Conservation (phyloP, 2,329 filamentous ascomycete species). For the Aspergillus brunneoviolaceus region DNA sequence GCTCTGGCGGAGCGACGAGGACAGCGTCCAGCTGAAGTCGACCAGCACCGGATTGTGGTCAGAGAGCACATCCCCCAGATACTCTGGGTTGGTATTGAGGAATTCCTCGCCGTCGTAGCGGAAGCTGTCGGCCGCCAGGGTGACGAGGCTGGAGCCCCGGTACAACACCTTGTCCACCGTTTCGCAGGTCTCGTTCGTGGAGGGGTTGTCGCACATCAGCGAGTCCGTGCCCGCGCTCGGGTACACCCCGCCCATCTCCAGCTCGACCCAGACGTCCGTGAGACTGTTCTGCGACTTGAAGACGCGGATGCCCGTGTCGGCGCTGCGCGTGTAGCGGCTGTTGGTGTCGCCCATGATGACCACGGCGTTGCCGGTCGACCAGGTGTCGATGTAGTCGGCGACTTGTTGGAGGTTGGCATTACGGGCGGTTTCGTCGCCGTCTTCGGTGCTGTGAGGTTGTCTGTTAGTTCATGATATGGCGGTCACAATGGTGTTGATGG, state of each 20-base stretch:
- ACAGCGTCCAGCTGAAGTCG: constrained; percentile 40
- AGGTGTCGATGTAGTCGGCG: constrained; percentile 55
- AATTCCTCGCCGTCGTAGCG: constrained; percentile 58
- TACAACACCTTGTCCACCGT: constrained; percentile 65
- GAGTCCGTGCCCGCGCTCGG: constrained; percentile 43
- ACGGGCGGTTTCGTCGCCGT: constrained; percentile 56
- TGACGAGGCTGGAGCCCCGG: constrained; percentile 44
- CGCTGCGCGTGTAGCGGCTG: constrained; percentile 60
- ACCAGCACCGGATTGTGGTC: constrained; percentile 62
- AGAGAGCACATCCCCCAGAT: constrained; percentile 45
- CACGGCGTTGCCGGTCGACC: constrained; percentile 61
- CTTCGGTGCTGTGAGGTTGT: constrained; percentile 39
- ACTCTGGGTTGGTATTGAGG: constrained; percentile 54
- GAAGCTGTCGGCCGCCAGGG: constrained; percentile 49
- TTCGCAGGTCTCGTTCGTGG: constrained; percentile 57
- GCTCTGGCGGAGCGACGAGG: constrained; percentile 50
- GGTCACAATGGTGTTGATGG: neutral
- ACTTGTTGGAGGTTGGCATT: constrained; percentile 61
- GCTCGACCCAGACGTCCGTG: constrained; percentile 60
- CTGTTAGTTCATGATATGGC: neutral
- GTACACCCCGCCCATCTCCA: constrained; percentile 49
- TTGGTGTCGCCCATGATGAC: constrained; percentile 67
- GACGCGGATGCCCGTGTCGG: constrained; percentile 51
- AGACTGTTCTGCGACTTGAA: constrained; percentile 55
- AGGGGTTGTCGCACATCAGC: constrained; percentile 59